These are phyloP conservation scores for Colletotrichum eremochloae DNA, from an alignment of 2,329 filamentous ascomycete species.

Conservation along the genomic window DNA sequence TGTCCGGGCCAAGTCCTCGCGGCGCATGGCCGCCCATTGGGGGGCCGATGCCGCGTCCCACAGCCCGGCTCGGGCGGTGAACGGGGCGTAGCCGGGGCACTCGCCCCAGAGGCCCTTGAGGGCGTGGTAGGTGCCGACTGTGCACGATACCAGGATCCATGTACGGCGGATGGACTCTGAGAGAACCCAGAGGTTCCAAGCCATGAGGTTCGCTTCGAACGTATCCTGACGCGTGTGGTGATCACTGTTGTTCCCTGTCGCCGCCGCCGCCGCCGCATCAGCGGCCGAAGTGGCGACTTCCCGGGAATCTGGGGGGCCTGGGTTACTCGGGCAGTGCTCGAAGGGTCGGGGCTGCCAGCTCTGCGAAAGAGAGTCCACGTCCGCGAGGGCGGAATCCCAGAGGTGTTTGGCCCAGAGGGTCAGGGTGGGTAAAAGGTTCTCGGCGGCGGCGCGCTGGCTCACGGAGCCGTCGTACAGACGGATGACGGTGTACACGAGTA, in stretches of 20 bases:
- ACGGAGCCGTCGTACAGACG: conserved; percentile 46
- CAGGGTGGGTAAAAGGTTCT: conserved; percentile 42
- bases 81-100: conserved; percentile 45
- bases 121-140: conserved; percentile 43
- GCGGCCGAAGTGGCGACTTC: neutral
- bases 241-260: neutral
- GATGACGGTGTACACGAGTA: conserved; percentile 45
- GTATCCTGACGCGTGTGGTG: neutral
- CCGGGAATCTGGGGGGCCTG: neutral
- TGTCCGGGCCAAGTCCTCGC: neutral
- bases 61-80: conserved; percentile 47
- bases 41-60: conserved; percentile 48
- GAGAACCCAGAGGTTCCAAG: conserved; percentile 50
- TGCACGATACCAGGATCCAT: conserved; percentile 45
- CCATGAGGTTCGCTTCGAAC: conserved; percentile 33
- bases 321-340: conserved; percentile 2
- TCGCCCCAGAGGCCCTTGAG: conserved; percentile 34
- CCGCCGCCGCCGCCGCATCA: neutral
- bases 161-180: conserved; percentile 50
- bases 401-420: conserved; percentile 41
- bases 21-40: conserved; percentile 43
- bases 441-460: conserved; percentile 44
- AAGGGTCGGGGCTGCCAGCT: conserved; percentile 2
- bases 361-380: conserved; percentile 28
- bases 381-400: conserved; percentile 40